These are phyloP conservation scores for Kwoniella dejecticola DNA, from an alignment of 768 basidiomycete species.

Conservation along the genomic window DNA sequence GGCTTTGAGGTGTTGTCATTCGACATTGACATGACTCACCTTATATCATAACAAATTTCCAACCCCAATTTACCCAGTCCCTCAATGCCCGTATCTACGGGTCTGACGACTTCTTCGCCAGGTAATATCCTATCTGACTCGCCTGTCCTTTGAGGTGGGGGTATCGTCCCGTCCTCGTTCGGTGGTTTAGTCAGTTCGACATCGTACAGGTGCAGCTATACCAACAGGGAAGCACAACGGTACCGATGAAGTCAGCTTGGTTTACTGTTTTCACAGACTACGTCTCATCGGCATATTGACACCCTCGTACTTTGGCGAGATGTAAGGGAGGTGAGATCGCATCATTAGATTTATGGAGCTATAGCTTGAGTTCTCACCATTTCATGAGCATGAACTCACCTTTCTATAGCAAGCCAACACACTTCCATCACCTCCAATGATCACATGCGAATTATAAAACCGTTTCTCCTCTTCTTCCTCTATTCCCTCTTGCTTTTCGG, in stretches of 20 bases:
- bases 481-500: slow-evolving; percentile 50
- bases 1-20: not conserved
- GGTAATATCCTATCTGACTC: slow-evolving; percentile 42
- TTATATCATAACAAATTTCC: slow-evolving; percentile 53
- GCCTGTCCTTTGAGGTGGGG: slow-evolving; percentile 37
- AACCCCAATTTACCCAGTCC: slow-evolving; percentile 44
- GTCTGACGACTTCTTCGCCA: slow-evolving; percentile 35
- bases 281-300: too few relatives aligned
- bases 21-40: slow-evolving; percentile 11
- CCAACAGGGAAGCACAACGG: not conserved
- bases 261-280: not conserved
- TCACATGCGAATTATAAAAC: slow-evolving; percentile 49
- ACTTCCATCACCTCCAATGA: slow-evolving; percentile 37
- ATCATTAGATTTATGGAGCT: not conserved
- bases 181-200: slow-evolving; percentile 39
- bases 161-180: slow-evolving; percentile 16
- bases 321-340: not conserved
- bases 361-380: not conserved
- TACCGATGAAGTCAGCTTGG: not conserved
- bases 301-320: too few relatives aligned
- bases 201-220: slow-evolving; percentile 51
- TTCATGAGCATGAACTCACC: slow-evolving; percentile 35
- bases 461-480: slow-evolving; percentile 40
- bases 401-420: slow-evolving; percentile 42
- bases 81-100: slow-evolving; percentile 23